These are phyloP conservation scores for Claviceps spartinae DNA, from an alignment of 2,329 filamentous ascomycete genomes.

Conservation along the genomic window DNA sequence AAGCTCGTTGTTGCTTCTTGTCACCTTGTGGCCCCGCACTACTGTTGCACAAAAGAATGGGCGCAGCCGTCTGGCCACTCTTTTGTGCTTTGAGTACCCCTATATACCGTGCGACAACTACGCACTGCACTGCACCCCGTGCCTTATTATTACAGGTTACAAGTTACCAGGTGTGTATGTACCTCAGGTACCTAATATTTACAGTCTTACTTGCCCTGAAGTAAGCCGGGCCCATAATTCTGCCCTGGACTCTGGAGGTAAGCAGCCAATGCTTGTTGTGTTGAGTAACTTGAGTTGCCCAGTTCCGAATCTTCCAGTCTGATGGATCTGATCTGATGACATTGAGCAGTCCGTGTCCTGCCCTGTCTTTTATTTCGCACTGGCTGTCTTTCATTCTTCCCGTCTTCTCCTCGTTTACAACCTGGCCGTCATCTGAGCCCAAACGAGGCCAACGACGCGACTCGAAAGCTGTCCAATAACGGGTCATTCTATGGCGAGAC, in stretches of 20 bases:
- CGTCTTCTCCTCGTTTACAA: neutral
- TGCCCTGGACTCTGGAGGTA: neutral
- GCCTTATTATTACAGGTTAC: too few species aligned
- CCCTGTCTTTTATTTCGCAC: neutral
- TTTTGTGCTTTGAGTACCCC: too few species aligned
- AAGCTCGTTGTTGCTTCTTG: too few species aligned
- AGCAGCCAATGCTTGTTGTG: neutral
- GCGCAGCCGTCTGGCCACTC: too few species aligned
- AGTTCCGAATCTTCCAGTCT: neutral
- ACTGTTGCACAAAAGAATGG: too few species aligned
- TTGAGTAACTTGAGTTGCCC: neutral
- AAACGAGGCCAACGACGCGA: neutral
- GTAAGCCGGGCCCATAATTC: too few species aligned
- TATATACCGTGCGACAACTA: too few species aligned
- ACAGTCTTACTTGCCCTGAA: too few species aligned
- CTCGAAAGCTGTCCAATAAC: neutral
- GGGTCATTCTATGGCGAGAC: neutral
- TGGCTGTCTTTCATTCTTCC: neutral
- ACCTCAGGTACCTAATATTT: too few species aligned
- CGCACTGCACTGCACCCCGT: too few species aligned
- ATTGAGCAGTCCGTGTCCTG: neutral
- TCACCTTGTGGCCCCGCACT: too few species aligned
- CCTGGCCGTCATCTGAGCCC: neutral
- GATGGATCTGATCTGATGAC: neutral
- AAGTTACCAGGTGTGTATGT: too few species aligned